Evolutionary conservation across 768 basidiomycete genomes (phyloP), one percentile per base, ranked within the genome.

Genomic region (Trichaptum fuscoviolaceum): DNA sequence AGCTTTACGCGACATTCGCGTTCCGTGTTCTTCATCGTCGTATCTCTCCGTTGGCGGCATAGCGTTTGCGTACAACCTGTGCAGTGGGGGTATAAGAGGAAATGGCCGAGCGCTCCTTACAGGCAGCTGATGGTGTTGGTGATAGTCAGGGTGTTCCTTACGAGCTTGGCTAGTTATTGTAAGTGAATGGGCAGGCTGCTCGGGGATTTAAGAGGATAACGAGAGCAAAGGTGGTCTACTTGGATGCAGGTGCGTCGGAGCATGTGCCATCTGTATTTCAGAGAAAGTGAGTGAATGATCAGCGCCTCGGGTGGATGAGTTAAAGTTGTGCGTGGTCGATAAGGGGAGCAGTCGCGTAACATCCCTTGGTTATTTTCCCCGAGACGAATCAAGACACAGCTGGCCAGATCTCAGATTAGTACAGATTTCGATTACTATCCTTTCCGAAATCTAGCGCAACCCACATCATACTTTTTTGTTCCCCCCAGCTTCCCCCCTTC

Each of bases 1-100:
- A 7, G 64, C 57, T 42, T 68, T 68, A 26, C 34, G 63, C 17
- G 59, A 25, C 62, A 64, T 57, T 58, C 18, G 26, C 36, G 59
- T 17, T 64, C 64, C 26, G 64, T 52, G 42, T 20, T 52, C 42
- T 12, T 52, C 42, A 20, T 52, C 42, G 42, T 52, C 42, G 42
- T 67, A 34, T 65, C 67, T 62, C 60, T 67, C 23, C 57, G 52
- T 34, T 57, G 67, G 52, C 65, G 65, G 27, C 59, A 59, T 52
- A 3, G 64, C 42, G 35, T 67, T 65, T 15, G 30, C 30, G 17
- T 34, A 12, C 42, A 52, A 20, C 42, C 42, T 5, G 42, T 52
- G 42, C 42, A 15, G 42, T 52, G 42, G 12, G 30, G 42, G 42
- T 52, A 20, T 52, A 52, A 52, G 42, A 52, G 10, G 42, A 52